These are phyloP conservation scores for Gossypium bickii DNA, from an alignment of 345 rosid species.

Conservation along the genomic window DNA sequence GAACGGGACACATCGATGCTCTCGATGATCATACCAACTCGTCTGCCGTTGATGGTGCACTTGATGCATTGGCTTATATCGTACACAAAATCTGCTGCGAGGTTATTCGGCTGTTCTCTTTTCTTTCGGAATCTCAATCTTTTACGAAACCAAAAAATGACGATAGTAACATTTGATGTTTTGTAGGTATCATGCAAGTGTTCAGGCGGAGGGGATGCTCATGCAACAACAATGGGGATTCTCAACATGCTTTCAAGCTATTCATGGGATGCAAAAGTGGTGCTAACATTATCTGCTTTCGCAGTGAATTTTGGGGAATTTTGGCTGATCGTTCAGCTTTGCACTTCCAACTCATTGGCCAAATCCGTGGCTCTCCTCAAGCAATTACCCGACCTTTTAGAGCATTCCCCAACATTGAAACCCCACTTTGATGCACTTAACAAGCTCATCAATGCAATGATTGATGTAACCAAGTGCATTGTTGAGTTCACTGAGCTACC, in stretches of 20 bases:
- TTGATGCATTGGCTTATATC: conserved; percentile 19
- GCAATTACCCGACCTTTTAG: conserved; percentile 34
- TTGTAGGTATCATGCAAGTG: conserved; percentile 45
- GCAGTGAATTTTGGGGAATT: conserved; percentile 44
- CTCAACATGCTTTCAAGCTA: conserved; percentile 35
- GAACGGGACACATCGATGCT: conserved; percentile 7
- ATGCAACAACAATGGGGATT: conserved; percentile 36
- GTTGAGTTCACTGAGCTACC: conserved; percentile 55
- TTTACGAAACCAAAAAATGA: too few species aligned
- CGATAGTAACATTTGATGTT: too few species aligned
- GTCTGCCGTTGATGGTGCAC: conserved; percentile 23
- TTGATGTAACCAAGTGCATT: conserved; percentile 56
- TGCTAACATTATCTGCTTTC: conserved; percentile 44
- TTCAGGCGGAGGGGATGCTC: conserved; percentile 42
- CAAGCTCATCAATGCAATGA: conserved; percentile 37
- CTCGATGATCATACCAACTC: conserved; percentile 18
- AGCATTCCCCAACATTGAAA: conserved; percentile 23
- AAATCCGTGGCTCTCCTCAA: conserved; percentile 38
- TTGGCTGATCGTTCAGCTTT: conserved; percentile 30
- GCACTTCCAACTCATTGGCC: conserved; percentile 30
- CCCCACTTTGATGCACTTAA: conserved; percentile 40
- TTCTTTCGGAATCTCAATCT: too few species aligned
- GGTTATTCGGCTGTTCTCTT: conserved; percentile 17
- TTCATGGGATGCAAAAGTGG: conserved; percentile 49
- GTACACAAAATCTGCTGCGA: conserved; percentile 42